These are phyloP conservation scores for Cordyceps cicadae DNA, from an alignment of 2,329 filamentous ascomycete species.

Conservation along the genomic window DNA sequence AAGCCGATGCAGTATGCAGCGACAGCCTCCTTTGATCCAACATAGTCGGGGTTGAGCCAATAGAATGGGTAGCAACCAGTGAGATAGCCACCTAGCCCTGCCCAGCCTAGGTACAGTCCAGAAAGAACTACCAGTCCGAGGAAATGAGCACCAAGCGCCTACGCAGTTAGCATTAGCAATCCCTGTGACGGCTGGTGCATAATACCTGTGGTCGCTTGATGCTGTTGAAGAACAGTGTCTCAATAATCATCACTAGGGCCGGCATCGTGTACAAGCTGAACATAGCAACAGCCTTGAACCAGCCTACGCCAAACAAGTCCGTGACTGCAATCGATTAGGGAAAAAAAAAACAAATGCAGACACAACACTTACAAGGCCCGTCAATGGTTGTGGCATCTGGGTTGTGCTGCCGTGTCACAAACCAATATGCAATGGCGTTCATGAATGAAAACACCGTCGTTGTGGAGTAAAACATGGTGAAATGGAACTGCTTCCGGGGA, in stretches of 20 bases:
- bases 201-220: constrained; percentile 44
- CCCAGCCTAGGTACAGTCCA: constrained; percentile 42
- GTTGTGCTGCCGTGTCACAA: constrained; percentile 28
- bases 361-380: constrained; percentile 13
- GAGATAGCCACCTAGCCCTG: constrained; percentile 35
- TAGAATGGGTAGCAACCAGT: constrained; percentile 41
- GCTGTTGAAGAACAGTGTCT: constrained; percentile 43
- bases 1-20: constrained; percentile 37
- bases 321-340: constrained; percentile 28
- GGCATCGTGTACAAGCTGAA: constrained; percentile 38
- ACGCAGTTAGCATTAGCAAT: constrained; percentile 12
- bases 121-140: constrained; percentile 32
- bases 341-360: neutral
- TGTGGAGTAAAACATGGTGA: constrained; percentile 42
- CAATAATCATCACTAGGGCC: constrained; percentile 35
- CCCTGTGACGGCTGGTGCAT: constrained; percentile 16
- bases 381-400: constrained; percentile 13
- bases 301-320: constrained; percentile 39
- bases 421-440: constrained; percentile 45
- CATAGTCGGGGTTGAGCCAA: constrained; percentile 39
- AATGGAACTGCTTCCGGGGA: constrained; percentile 36
- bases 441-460: constrained; percentile 39
- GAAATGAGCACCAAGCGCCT: constrained; percentile 39
- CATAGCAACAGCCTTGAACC: constrained; percentile 38
- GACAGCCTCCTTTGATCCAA: constrained; percentile 36